phyloP scores from a whole-genome alignment of 164 flowering plant species.

The Berberis vulgaris region DNA sequence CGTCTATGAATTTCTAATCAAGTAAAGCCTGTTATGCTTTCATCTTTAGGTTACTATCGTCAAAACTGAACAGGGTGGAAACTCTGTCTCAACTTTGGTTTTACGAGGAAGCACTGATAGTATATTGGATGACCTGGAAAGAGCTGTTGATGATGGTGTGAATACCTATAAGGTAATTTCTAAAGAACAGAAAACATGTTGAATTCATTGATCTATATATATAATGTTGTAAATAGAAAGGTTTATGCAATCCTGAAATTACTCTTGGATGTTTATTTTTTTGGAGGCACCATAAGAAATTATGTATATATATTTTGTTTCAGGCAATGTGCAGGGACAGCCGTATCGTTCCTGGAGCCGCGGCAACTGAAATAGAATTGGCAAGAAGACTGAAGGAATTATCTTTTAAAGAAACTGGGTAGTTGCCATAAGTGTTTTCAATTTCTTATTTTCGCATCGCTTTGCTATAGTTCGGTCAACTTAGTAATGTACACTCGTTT shows the following conservation, averaged over 20 bases:
- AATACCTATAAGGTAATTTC: constrained; percentile 78
- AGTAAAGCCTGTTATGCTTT: not conserved
- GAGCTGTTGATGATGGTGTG: constrained; percentile 98
- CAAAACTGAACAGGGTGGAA: constrained; percentile 92
- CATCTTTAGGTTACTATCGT: constrained; percentile 67
- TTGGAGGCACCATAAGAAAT: no score
- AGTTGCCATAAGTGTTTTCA: not conserved
- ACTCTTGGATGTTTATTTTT: no score
- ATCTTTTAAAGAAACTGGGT: constrained; percentile 89
- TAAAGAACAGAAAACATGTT: not conserved
- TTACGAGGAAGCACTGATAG: constrained; percentile 96
- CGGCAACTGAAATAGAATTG: constrained; percentile 95
- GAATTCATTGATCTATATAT: not conserved
- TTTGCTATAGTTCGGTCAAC: no score
- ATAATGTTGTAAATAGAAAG: not conserved
- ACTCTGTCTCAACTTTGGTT: constrained; percentile 76
- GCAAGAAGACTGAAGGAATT: constrained; percentile 81
- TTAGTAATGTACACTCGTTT: no score
- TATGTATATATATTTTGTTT: constrained; percentile 2
- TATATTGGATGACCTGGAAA: constrained; percentile 96
- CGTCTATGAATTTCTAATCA: not conserved
- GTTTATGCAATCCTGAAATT: not conserved
- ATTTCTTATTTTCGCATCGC: no score
- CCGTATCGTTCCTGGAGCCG: constrained; percentile 88
- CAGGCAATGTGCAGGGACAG: constrained; percentile 97